Evolutionary conservation across 306 rosid species (phyloP), one percentile per base, ranked within the genome.

Genomic region (Malus fusca): DNA sequence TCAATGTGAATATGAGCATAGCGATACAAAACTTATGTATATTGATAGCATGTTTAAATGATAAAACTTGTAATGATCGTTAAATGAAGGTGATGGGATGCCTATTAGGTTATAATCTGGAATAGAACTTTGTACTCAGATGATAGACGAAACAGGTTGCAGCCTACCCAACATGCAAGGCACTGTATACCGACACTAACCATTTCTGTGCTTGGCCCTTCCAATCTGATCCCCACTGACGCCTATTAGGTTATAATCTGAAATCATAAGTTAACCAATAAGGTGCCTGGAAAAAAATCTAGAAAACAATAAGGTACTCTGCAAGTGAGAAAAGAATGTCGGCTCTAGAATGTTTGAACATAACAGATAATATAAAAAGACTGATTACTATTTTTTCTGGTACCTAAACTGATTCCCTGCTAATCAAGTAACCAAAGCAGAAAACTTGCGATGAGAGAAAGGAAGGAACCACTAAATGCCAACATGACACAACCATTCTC

Each of bases 141-240:
- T 33, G 14, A 78, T 33, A 67, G 53, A 40, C 79, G 58, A 22
- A 72, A 81, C 72, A 66, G 65, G 64, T 44, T 76, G 77, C 78
- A 44, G 76, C 65, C 79, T 63, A 48, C 5, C 11, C 28, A 13
- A 17, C 43, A 69, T 11, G 67, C 28, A 62, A 37, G 26, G 31
- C 15, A 74, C 65, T 40, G n/a, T 37, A 67, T 63, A 69, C 42
- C 59, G 56, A 31, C 51, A 76, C 84, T 85, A 73, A 92, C 97
- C 97, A 95, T 85, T 95, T 92, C 81, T 90, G 97, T 46, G 98
- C 91, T 85, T 95, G 97, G 78, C 97, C 97, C 78, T 88, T 95
- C 97, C 96, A 95, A 84, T 90, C 91, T 80, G 92, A 79, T 73
- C 96, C 97, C 97, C 96, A 90, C 64, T 75, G 92, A 74, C 66